Conservation (phyloP, 2,329 filamentous ascomycete species). For the Aspergillus sp. region DNA sequence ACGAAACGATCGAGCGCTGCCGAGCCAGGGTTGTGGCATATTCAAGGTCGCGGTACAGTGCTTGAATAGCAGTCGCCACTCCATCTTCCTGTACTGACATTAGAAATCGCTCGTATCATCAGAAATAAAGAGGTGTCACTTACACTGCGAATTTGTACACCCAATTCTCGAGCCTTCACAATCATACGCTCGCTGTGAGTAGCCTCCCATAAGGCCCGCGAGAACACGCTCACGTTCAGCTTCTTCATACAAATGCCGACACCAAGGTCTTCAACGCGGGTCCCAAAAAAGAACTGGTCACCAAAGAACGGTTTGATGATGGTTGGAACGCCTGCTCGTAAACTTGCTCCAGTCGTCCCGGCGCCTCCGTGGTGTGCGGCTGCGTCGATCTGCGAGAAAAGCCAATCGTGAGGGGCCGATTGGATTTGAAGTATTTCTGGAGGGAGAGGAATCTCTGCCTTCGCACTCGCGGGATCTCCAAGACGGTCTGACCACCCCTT, state of each 20-base stretch:
- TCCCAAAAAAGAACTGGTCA: slow-evolving; percentile 95
- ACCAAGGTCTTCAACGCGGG: slow-evolving; percentile 84
- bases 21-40: slow-evolving; percentile 85
- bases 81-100: slow-evolving; percentile 69
- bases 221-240: slow-evolving; percentile 82
- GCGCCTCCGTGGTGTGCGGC: slow-evolving; percentile 93
- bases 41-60: slow-evolving; percentile 90
- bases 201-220: slow-evolving; percentile 84
- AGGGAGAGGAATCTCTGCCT: slow-evolving; percentile 69
- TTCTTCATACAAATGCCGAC: slow-evolving; percentile 88
- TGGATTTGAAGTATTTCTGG: slow-evolving; percentile 84
- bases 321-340: slow-evolving; percentile 87
- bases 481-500: slow-evolving; percentile 96
- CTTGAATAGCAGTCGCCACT: slow-evolving; percentile 85
- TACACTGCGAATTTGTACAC: slow-evolving; percentile 84
- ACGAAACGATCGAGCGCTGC: slow-evolving; percentile 46
- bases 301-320: slow-evolving; percentile 97
- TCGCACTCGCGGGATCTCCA: slow-evolving; percentile 56
- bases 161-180: slow-evolving; percentile 74
- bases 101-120: slow-evolving; percentile 46
- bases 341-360: slow-evolving; percentile 89
- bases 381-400: slow-evolving; percentile 91
- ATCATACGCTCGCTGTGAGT: slow-evolving; percentile 92
- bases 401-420: slow-evolving; percentile 91
- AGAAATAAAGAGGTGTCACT: slow-evolving; percentile 34